phyloP scores from a whole-genome alignment of 805 yeast species.

The Saccharomyces paradoxus region DNA sequence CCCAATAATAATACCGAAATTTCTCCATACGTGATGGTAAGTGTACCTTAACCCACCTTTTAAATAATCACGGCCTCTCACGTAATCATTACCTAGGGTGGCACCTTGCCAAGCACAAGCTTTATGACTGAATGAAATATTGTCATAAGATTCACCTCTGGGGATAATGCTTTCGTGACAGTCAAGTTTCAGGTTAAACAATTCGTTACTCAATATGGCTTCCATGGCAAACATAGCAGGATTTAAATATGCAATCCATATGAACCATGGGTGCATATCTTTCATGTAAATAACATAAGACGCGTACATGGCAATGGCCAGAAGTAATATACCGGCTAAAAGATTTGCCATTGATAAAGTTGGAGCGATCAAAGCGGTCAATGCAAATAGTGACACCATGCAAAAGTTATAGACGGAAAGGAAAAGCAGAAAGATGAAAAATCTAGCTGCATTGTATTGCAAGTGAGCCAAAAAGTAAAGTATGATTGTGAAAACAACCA shows the following conservation, averaged over 20 bases:
- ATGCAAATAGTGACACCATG: conserved; percentile 42
- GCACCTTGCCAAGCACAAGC: conserved; percentile 54
- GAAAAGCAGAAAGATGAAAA: conserved; percentile 39
- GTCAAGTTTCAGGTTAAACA: conserved; percentile 43
- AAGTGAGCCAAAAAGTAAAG: conserved; percentile 45
- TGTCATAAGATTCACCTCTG: conserved; percentile 42
- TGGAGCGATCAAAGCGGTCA: conserved; percentile 42
- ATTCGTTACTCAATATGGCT: conserved; percentile 53
- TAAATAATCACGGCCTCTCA: conserved; percentile 49
- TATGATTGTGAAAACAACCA: conserved; percentile 35
- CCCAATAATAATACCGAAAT: conserved; percentile 52
- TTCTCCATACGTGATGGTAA: conserved; percentile 61
- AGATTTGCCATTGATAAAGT: conserved; percentile 47
- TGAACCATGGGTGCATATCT: conserved; percentile 57
- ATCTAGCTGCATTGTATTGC: conserved; percentile 37
- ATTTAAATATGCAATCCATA: conserved; percentile 49
- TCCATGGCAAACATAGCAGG: conserved; percentile 52
- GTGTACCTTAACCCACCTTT: conserved; percentile 38
- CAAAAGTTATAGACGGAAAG: conserved; percentile 35
- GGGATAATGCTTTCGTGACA: conserved; percentile 48
- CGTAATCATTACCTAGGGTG: conserved; percentile 40
- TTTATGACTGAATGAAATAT: conserved; percentile 28
- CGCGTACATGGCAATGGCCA: conserved; percentile 44
- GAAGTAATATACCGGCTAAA: conserved; percentile 44
- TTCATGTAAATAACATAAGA: conserved; percentile 52